A percentile compares a stretch with the other conserved stretches of the same genome.
These are phyloP conservation scores for Silene coronaria DNA, from an alignment of 179 eudicot species.

Conservation along the genomic window DNA sequence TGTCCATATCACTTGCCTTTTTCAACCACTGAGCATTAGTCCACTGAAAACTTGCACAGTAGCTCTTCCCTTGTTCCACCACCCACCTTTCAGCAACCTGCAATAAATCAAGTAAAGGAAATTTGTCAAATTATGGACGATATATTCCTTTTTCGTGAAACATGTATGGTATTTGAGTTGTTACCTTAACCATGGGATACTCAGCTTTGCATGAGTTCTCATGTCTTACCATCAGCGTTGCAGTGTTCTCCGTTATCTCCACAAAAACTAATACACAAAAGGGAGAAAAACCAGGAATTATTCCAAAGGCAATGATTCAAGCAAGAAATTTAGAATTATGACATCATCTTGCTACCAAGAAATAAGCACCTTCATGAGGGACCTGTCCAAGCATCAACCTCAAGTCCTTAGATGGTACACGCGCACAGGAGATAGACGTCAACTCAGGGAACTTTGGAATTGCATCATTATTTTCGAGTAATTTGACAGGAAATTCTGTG, in stretches of 20 bases:
- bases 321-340: no score
- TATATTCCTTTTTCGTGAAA: no score
- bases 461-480: neutral
- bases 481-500: neutral
- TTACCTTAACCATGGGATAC: no score
- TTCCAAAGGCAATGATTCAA: no score
- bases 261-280: neutral
- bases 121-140: no score
- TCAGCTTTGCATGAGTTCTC: neutral
- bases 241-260: neutral
- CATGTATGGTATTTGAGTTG: no score
- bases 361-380: neutral
- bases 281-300: no score
- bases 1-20: neutral
- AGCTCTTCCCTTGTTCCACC: neutral
- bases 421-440: neutral
- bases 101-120: no score
- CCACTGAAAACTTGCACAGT: neutral
- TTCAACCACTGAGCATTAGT: neutral
- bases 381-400: neutral
- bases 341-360: no score
- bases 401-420: neutral
- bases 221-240: neutral
- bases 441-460: neutral
- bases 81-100: neutral